Conservation (phyloP, 78 protist species). For the Dictyostelium brefeldianum region DNA sequence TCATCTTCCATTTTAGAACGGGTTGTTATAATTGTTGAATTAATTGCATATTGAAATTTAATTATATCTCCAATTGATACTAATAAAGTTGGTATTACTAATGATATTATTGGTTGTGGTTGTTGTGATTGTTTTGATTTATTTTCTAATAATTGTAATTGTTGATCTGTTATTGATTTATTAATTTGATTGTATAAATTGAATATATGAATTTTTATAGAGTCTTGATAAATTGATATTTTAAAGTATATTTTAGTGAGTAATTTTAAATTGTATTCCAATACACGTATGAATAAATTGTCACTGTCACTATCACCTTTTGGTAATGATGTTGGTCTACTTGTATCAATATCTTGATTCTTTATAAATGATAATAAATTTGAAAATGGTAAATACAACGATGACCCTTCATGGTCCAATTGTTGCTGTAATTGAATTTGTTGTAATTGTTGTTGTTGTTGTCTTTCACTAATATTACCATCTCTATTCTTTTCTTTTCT, state of each 20-base stretch:
- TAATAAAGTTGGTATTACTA: background rate
- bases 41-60: background rate
- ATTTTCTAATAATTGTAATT: background rate
- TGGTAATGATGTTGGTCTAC: constrained; percentile 28
- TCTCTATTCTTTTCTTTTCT: background rate
- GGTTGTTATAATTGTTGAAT: background rate
- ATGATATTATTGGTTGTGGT: constrained; percentile 34
- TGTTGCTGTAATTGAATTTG: background rate
- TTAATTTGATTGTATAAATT: constrained; percentile 1
- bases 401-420: background rate
- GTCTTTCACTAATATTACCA: background rate
- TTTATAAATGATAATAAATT: constrained; percentile 9
- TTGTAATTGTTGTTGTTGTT: background rate
- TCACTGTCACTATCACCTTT: constrained; percentile 36
- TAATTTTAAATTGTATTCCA: constrained; percentile 30
- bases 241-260: constrained; percentile 5
- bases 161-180: background rate
- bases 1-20: background rate
- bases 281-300: constrained; percentile 23
- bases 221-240: background rate
- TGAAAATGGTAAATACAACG: constrained; percentile 13
- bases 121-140: background rate
- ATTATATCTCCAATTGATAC: constrained; percentile 6
- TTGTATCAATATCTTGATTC: background rate
- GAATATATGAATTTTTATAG: background rate